Evolutionary conservation across 192 early-diverging fungal species (phyloP).

Genomic region (Backusella psychrophila): DNA sequence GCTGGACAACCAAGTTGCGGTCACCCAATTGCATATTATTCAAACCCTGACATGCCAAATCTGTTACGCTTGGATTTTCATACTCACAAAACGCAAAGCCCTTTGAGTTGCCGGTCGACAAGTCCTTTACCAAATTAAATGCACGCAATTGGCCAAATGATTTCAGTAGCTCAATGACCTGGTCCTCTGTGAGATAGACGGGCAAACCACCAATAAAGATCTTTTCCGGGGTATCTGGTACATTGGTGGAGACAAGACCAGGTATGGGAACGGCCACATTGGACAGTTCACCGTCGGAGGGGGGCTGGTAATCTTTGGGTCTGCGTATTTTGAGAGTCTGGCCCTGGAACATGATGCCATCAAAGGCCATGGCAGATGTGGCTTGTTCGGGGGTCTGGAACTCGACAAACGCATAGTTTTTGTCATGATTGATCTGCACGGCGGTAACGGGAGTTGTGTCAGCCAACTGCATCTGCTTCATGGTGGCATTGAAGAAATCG

Average conservation of each 20-base stretch:
- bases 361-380: slow-evolving; percentile 90
- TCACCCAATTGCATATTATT: slow-evolving; percentile 96
- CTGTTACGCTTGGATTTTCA: slow-evolving; percentile 81
- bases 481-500: slow-evolving; percentile 85
- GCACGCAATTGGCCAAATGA: slow-evolving; percentile 91
- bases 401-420: slow-evolving; percentile 96
- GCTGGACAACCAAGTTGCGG: slow-evolving; percentile 89
- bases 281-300: slow-evolving; percentile 18
- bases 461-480: slow-evolving; percentile 74
- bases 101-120: slow-evolving; percentile 11
- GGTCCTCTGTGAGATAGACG: slow-evolving; percentile 82
- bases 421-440: slow-evolving; percentile 88
- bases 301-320: slow-evolving; percentile 87
- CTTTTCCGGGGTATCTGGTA: slow-evolving; percentile 89
- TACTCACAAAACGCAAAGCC: slow-evolving; percentile 99
- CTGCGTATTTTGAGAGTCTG: slow-evolving; percentile 86
- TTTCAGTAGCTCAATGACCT: slow-evolving; percentile 89
- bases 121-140: slow-evolving; percentile 93
- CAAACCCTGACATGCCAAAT: slow-evolving; percentile 91
- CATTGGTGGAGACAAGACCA: slow-evolving; percentile 79
- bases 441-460: slow-evolving; percentile 69
- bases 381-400: slow-evolving; percentile 88
- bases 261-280: slow-evolving; percentile 1
- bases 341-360: slow-evolving; percentile 82
- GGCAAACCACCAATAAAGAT: slow-evolving; percentile 94